Evolutionary conservation across 345 rosid genomes (phyloP), one percentile per base, ranked within the genome.

Genomic region (Luvunga scandens): DNA sequence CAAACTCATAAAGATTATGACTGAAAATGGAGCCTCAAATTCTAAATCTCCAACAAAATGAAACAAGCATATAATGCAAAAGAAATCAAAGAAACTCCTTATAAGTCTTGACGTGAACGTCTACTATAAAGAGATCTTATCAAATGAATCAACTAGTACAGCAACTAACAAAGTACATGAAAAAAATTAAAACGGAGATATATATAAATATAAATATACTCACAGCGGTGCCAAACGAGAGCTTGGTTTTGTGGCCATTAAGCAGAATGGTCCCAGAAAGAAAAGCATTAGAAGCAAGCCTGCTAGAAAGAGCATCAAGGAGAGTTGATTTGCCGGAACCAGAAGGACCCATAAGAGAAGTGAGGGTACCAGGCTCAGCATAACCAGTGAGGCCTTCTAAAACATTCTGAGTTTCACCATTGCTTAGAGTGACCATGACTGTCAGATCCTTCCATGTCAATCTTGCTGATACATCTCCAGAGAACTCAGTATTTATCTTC

Each of bases 331-430:
- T 94, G 12, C 98, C 98, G 0, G 98, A 94, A 7, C 98, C 97
- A 27, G 98, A 94, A 48, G 98, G 98, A 1, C 98, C 98, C 98
- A 95, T 95, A 72, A 95, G 90, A 22, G 98, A 97, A 1, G 95
- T 95, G 56, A 95, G 57, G 16, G 87, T 76, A 7, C 98, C 98
- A 16, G 98, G 98, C 82, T 95, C 97, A 2, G 98, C 95, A 55
- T 90, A 90, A 9, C 98, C 98, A 2, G 93, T 95, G 4, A 95
- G 92, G 38, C 93, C 93, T 56, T 95, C 98, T 16, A 95, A 79
- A 70, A 95, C 98, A 18, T 88, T 91, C 31, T 91, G 94, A 6
- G 90, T 82, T 83, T 88, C 93, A 21, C 98, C 97, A 71, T 88
- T 88, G 73, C 91, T 77, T 63, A 86, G 88, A 14, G 89, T 87